Base-by-base conservation (phyloP, 345 rosid species). In the Aethionema arabicum region DNA sequence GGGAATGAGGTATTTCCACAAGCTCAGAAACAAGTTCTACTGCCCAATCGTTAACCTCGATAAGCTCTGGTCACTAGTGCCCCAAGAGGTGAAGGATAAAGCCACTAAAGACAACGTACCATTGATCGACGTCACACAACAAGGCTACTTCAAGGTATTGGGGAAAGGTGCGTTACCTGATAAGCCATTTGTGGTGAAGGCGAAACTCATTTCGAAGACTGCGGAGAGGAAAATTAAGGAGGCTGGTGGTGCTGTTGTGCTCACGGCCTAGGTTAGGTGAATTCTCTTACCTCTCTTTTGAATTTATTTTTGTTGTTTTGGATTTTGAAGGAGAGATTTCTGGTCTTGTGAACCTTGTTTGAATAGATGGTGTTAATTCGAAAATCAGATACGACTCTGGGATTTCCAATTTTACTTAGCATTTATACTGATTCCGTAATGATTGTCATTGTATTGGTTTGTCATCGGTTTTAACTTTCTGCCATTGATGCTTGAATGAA, bases 1-100 rank as follows among this genome's bases (percentile, higher is more conserved):
- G n/a, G 96, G 96, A 51, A 88, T 88, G 96, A 69, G 96, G 35
- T 88, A 88, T 64, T 88, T 85, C 76, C 96, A 88, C 75, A 88
- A 83, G 83, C 83, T 85, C 30, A 76, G 90, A 10, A 88, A 88
- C 83, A 85, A 79, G 81, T 88, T 83, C 72, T 67, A 68, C 72
- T 83, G 90, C 69, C 96, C 96, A 11, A 83, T 82, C 77, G 90
- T 83, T 32, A 88, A 88, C 82, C 69, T 88, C 59, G 96, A 88
- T 72, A 88, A 78, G 80, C 81, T 88, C 3, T 85, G 93, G 96
- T 82, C 93, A 2, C 63, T 88, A 52, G 81, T 88, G 0, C 93
- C 96, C 0, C 69, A 77, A 46, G 96, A 88, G 0, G 82, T 76
- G 46, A 82, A 85, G 49, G 80, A 65, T 11, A 88, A 82, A 64